phyloP scores from a whole-genome alignment of 1,284 basidiomycete genomes.

The Chalciporus sp. region DNA sequence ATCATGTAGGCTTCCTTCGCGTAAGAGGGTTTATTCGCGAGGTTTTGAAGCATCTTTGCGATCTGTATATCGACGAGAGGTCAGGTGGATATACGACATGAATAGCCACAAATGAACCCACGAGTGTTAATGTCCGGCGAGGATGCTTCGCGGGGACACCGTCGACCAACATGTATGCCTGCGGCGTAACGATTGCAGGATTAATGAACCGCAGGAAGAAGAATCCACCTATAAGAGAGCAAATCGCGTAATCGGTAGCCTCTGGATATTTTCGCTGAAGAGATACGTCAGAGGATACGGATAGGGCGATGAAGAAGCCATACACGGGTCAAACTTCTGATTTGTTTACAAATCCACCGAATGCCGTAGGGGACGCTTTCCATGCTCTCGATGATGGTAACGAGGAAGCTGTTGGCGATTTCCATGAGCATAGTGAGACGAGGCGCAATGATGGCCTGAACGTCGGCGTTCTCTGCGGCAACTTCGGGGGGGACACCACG shows the following conservation, averaged over 20 bases:
- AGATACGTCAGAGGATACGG: constrained; percentile 14
- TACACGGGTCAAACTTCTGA: constrained; percentile 91
- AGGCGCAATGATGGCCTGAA: constrained; percentile 96
- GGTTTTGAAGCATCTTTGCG: constrained; percentile 99
- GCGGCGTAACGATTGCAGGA: constrained; percentile 99
- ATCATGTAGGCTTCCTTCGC: constrained; percentile 99
- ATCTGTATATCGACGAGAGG: constrained; percentile 56
- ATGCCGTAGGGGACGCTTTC: constrained; percentile 99
- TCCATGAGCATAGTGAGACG: constrained; percentile 98
- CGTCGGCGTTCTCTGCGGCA: constrained; percentile 91
- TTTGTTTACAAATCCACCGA: constrained; percentile 99
- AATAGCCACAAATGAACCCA: constrained; percentile 34
- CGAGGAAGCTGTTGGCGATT: constrained; percentile 95
- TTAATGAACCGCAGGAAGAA: constrained; percentile 99
- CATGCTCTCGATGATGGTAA: constrained; percentile 98
- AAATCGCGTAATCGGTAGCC: constrained; percentile 96
- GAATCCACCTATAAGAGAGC: constrained; percentile 98
- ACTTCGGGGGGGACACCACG: constrained; percentile 91
- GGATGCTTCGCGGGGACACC: constrained; percentile 97
- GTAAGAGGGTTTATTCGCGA: constrained; percentile 98
- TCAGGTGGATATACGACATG: neutral
- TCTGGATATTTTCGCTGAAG: constrained; percentile 95
- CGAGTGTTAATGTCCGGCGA: constrained; percentile 91
- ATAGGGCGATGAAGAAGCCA: constrained; percentile 28
- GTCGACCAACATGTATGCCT: constrained; percentile 99